phyloP scores from a whole-genome alignment of 2,329 filamentous ascomycete species.

The Orbilia brochopaga region DNA sequence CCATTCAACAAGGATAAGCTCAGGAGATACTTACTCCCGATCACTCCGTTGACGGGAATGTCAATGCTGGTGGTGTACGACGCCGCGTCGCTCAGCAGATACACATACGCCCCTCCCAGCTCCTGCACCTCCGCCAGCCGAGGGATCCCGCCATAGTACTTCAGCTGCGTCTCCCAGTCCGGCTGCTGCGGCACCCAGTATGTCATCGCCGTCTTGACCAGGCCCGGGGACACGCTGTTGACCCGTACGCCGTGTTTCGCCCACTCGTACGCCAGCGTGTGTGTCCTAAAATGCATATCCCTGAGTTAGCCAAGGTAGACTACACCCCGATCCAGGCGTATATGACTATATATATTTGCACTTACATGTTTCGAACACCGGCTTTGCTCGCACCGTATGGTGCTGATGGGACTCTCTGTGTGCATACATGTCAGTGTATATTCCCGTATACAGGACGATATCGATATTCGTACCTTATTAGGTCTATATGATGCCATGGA shows the following conservation, averaged over 20 bases:
- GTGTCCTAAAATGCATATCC: conserved; percentile 11
- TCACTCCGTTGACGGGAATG: conserved; percentile 60
- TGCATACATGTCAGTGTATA: too few species aligned
- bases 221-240: conserved; percentile 74
- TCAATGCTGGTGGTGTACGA: conserved; percentile 63
- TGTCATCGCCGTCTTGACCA: conserved; percentile 76
- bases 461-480: conserved; percentile 59
- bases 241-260: conserved; percentile 72
- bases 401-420: conserved; percentile 62
- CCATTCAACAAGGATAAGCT: not conserved
- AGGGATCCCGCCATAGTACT: conserved; percentile 65
- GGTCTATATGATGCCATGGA: conserved; percentile 62
- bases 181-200: conserved; percentile 62
- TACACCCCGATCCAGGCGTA: too few species aligned
- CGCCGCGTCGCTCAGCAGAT: conserved; percentile 64
- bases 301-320: too few species aligned
- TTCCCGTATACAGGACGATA: too few species aligned
- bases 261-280: conserved; percentile 72
- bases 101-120: conserved; percentile 64
- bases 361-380: conserved; percentile 57
- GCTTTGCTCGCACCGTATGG: conserved; percentile 56
- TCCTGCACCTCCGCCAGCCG: conserved; percentile 63
- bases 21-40: conserved; percentile 55
- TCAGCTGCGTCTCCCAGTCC: conserved; percentile 64
- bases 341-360: conserved; percentile 8